Percentiles rank a stretch among this genome's conserved stretches.
phyloP scores from a whole-genome alignment of 345 rosid genomes.

The Populus pruinosa region DNA sequence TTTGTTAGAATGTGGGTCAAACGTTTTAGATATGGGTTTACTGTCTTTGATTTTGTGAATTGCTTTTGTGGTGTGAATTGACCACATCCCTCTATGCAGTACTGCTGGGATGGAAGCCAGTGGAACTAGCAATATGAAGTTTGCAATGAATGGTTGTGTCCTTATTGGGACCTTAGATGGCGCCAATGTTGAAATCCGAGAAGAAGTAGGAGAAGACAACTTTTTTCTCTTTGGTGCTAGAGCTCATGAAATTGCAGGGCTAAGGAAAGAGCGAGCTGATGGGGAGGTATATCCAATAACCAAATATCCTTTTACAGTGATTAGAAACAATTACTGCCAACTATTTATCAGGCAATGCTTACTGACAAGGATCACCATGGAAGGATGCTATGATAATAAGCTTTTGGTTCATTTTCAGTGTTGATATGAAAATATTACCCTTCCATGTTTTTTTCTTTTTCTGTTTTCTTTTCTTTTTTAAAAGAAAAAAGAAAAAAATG shows the following conservation, averaged over 20 bases:
- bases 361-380: neutral
- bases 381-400: neutral
- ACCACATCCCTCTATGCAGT: constrained; percentile 27
- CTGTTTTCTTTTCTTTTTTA: too few relatives aligned
- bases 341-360: neutral
- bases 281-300: constrained; percentile 50
- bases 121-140: constrained; percentile 95
- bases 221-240: constrained; percentile 80
- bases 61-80: neutral
- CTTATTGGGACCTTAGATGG: constrained; percentile 84
- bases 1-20: neutral
- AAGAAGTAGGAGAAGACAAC: constrained; percentile 80
- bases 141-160: constrained; percentile 79
- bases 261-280: constrained; percentile 67
- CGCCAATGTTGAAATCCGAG: constrained; percentile 75
- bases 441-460: neutral
- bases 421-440: neutral
- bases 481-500: too few relatives aligned
- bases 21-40: neutral
- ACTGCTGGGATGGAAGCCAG: constrained; percentile 98
- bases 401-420: neutral
- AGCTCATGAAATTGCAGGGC: constrained; percentile 65
- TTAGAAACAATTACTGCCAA: neutral
- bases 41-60: neutral
- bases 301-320: neutral